Conservation (phyloP, 129 eudicot species). For the Silybum marianum region DNA sequence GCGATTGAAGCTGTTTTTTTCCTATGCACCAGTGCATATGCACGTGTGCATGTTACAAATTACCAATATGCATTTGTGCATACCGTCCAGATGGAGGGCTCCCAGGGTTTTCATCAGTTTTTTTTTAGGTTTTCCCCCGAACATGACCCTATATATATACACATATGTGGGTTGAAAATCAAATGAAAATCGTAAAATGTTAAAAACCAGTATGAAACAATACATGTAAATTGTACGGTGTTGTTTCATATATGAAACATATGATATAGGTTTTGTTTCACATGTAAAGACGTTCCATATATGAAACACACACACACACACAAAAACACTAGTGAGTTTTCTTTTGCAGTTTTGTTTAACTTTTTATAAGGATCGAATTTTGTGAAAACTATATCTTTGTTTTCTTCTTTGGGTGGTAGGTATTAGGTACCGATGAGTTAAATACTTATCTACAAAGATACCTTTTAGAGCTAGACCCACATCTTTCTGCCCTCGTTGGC, state of each 20-base stretch:
- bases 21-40: no score
- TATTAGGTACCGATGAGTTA: conserved; percentile 85
- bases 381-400: background rate
- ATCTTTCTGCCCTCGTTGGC: conserved; percentile 81
- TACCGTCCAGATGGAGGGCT: no score
- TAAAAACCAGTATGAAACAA: background rate
- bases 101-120: no score
- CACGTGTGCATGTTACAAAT: no score
- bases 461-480: conserved; percentile 76
- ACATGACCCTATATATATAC: no score
- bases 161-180: background rate
- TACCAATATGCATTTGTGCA: no score
- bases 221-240: background rate
- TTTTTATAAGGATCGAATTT: background rate
- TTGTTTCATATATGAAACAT: background rate
- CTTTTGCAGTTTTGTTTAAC: background rate
- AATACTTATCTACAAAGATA: conserved; percentile 77
- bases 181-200: background rate
- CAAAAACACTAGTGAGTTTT: no score
- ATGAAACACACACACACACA: background rate
- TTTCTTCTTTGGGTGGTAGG: conserved; percentile 39
- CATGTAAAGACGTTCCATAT: background rate
- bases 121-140: no score
- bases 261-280: background rate
- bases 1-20: no score